Base-by-base conservation (phyloP, 1,284 basidiomycete species). In the Austroboletus olivaceoglutinosus region DNA sequence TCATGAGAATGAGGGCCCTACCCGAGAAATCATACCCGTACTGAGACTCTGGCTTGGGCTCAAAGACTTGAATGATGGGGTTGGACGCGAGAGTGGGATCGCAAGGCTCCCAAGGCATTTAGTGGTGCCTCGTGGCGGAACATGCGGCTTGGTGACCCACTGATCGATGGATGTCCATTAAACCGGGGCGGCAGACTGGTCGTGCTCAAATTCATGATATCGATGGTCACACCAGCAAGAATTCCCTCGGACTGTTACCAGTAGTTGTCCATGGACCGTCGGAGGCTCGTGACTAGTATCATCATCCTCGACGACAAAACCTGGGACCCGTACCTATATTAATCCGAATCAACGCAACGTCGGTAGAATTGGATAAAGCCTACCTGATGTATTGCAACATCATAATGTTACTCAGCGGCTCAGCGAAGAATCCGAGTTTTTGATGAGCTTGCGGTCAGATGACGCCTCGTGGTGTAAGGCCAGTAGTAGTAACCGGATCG, bases 111-210 rank as follows among this genome's bases (percentile, higher is more conserved):
- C 19, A 42, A 25, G 27, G 44, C 31, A 45, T 47, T 39, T 49
- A 48, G 39, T 33, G 31, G 30, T 37, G 59, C 61, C 64, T 63
- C 61, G 53, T 63, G 64, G 62, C 45, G 2, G 31, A 48, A 58
- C 52, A 61, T 62, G 61, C 57, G 54, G 61, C 36, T 21, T 48
- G 21, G 31, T 58, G 29, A 44, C 49, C 47, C 12, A 18, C 30
- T 36, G 55, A 67, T 61, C 41, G 45, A 47, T 58, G 22, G 34
- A 43, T 19, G 39, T 43, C 21, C 42, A 31, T 47, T 31, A 31
- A 39, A 30, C 49, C n/a, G n/a, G 41, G 42, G 23, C 29, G 37
- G 43, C 38, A 33, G 19, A 47, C 13, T n/a, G 12, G 36, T 37
- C 36, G 23, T 36, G 3, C 29, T 41, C 12, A 31, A 29, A 43